Conservation (phyloP, 2,329 filamentous ascomycete genomes). For the Neoscytalidium dimidiatum region DNA sequence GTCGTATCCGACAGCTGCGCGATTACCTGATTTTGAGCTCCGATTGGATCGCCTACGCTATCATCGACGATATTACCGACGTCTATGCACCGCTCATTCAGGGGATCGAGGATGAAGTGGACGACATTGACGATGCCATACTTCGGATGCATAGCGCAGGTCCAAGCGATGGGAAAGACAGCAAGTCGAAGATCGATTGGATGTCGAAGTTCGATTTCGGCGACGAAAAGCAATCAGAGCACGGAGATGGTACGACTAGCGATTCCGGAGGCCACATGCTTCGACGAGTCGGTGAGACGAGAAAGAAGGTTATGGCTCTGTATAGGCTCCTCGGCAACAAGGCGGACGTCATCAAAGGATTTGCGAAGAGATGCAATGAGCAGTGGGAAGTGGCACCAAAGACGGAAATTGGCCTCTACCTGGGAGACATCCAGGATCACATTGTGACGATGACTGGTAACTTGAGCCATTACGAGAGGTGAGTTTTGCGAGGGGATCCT, state of each 20-base stretch:
- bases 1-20: slow-evolving; percentile 87
- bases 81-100: slow-evolving; percentile 92
- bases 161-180: slow-evolving; percentile 38
- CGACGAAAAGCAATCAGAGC: slow-evolving; percentile 32
- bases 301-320: slow-evolving; percentile 96
- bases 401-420: slow-evolving; percentile 94
- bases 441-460: slow-evolving; percentile 99
- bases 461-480: slow-evolving; percentile 94
- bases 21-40: slow-evolving; percentile 92
- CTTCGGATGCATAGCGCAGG: slow-evolving; percentile 69
- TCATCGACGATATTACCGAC: slow-evolving; percentile 98
- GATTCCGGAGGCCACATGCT: slow-evolving; percentile 76
- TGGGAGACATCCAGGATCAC: slow-evolving; percentile 98
- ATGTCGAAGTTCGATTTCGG: not conserved
- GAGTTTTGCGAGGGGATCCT: slow-evolving; percentile 37
- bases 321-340: slow-evolving; percentile 94
- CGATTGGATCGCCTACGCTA: slow-evolving; percentile 97
- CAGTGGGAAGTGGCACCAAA: slow-evolving; percentile 95
- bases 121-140: slow-evolving; percentile 93
- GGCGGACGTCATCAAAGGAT: slow-evolving; percentile 98
- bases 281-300: slow-evolving; percentile 85
- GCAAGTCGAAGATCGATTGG: slow-evolving; percentile 30
- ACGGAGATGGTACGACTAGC: slow-evolving; percentile 46
- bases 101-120: slow-evolving; percentile 91
- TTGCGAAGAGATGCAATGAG: slow-evolving; percentile 97